Conservation (phyloP, 108 stramenopile species). For the Stephanodiscus triporus region DNA sequence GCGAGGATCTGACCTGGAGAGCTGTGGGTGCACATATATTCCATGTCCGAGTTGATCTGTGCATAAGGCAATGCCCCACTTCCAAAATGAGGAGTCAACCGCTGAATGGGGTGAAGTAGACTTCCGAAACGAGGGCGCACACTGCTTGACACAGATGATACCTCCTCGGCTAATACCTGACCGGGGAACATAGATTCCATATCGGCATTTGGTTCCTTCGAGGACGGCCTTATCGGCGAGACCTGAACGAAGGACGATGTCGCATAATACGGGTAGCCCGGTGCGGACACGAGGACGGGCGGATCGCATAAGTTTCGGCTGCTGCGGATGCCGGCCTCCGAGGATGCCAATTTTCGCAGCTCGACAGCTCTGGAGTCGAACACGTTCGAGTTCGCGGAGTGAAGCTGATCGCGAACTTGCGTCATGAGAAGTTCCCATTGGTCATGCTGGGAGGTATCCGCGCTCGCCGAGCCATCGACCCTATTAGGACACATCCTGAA, state of each 20-base stretch:
- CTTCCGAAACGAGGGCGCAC: neutral
- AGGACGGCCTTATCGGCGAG: conserved; percentile 3
- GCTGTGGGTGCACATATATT: neutral
- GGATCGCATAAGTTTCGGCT: neutral
- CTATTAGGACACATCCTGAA: neutral
- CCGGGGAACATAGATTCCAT: neutral
- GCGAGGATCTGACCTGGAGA: neutral
- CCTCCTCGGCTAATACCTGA: neutral
- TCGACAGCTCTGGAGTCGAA: neutral
- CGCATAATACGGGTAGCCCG: neutral
- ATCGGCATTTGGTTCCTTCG: neutral
- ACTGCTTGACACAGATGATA: neutral
- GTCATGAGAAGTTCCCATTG: conserved; percentile 11
- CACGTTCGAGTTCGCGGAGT: neutral
- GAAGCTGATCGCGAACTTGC: conserved; percentile 4
- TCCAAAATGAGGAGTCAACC: no score
- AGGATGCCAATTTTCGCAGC: conserved; percentile 3
- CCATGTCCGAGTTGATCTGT: neutral
- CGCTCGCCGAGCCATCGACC: neutral
- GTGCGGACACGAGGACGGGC: neutral
- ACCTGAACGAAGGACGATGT: conserved; percentile 6
- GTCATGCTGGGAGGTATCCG: neutral
- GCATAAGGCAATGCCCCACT: no score
- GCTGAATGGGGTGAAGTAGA: neutral
- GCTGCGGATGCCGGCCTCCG: neutral